These are phyloP conservation scores for Maudiozyma saulgeensis DNA, from an alignment of 805 yeast species.

Conservation along the genomic window DNA sequence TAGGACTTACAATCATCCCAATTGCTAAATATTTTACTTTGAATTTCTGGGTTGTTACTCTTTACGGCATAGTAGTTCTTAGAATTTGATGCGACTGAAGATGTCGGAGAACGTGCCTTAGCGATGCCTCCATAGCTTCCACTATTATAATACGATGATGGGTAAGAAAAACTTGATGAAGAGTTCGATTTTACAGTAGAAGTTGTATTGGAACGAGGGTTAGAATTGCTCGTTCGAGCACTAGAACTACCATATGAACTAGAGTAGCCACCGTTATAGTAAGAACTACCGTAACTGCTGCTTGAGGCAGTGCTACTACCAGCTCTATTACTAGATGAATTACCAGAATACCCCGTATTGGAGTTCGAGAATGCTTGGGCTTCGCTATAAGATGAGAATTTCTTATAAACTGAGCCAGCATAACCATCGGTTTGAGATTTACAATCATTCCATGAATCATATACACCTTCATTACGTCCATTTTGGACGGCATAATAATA, in stretches of 20 bases:
- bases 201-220: neutral
- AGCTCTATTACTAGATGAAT: neutral
- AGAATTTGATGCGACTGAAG: neutral
- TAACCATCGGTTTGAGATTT: constrained; percentile 45
- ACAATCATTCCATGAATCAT: constrained; percentile 48
- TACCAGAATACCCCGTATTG: constrained; percentile 2
- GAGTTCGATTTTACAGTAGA: neutral
- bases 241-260: neutral
- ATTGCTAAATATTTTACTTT: constrained; percentile 19
- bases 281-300: neutral
- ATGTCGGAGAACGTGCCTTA: neutral
- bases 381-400: constrained; percentile 38
- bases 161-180: neutral
- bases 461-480: constrained; percentile 52
- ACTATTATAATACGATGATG: neutral
- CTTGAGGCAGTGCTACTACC: neutral
- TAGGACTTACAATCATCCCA: constrained; percentile 30
- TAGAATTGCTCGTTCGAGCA: neutral
- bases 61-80: constrained; percentile 28
- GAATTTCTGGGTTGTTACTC: constrained; percentile 19
- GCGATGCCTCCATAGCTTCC: neutral
- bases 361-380: constrained; percentile 37
- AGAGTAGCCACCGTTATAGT: neutral
- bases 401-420: constrained; percentile 47
- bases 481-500: constrained; percentile 44